Base-by-base conservation (phyloP, 1,284 basidiomycete genomes). In the Mycosarcoma mackinlayi region DNA sequence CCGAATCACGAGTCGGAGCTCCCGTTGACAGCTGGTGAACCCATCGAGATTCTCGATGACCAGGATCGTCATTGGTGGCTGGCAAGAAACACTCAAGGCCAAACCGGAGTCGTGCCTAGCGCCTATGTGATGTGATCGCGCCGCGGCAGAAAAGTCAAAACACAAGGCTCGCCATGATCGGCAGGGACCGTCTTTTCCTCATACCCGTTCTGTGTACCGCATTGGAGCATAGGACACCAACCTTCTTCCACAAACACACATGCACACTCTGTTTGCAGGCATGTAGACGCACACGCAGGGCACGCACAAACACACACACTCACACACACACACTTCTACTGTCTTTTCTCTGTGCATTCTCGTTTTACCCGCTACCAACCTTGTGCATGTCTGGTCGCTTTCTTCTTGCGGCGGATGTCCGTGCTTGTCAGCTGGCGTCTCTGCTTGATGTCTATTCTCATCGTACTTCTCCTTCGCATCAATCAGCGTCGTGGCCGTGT, bases 11-110 rank as follows among this genome's bases (percentile, higher is more conserved):
- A 69, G 31, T 75, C 75, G 19, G 78, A 79, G 46, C 64, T 79
- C 21, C 39, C 48, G 16, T 39, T 78, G 40, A 61, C 56, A 21
- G 76, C 78, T 4, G 78, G 78, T 35, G 69, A 79, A 46, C 64
- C 68, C 13, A 69, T 79, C 56, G 66, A 61, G 46, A 76, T 79
- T 37, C 50, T 79, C 24, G 75, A 78, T 53, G 76, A 78, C 47
- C 61, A 70, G 42, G 76, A 79, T 56, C 60, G 67, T 50, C 67
- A 73, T 38, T 79, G 78, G 78, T 79, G 78, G 78, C 67, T 79
- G 6, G 73, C 73, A 3, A 54, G 70, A 23, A 72, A 78, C 48
- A 55, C 46, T 10, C 50, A 51, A 3, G 78, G 78, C 18, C 61
- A 66, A 27, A 71, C 67, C 23, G 78, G 78, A 28, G 78, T 79